A percentile compares a stretch with the other conserved stretches of the same genome.
Evolutionary conservation across 805 yeast genomes (phyloP).

Genomic region (Starmera amethionina): DNA sequence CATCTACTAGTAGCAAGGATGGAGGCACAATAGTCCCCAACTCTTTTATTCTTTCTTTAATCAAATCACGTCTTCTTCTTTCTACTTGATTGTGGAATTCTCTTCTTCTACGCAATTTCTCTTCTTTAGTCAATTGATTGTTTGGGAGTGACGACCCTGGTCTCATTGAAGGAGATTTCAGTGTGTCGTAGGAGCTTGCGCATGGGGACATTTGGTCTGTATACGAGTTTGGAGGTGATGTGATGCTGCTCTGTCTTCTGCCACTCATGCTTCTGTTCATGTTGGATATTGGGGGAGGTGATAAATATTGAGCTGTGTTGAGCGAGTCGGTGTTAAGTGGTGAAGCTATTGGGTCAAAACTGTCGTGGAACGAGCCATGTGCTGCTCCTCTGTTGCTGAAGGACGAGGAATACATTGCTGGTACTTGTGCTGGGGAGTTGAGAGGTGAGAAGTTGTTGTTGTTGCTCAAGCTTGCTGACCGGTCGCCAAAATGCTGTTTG

Average conservation of each 20-base stretch:
- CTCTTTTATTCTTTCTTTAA: conserved; percentile 81
- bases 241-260: conserved; percentile 4
- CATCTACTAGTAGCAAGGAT: conserved; percentile 36
- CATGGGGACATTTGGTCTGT: conserved; percentile 18
- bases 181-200: conserved; percentile 15
- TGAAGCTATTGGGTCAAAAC: conserved; percentile 13
- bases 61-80: conserved; percentile 81
- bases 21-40: conserved; percentile 78
- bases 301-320: conserved; percentile 14
- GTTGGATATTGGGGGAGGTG: conserved; percentile 12
- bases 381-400: conserved; percentile 6
- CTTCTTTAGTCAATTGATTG: conserved; percentile 43
- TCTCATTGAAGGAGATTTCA: conserved; percentile 23
- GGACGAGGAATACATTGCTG: conserved; percentile 1
- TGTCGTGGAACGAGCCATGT: conserved; percentile 12
- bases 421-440: conserved; percentile 1
- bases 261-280: conserved; percentile 2
- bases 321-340: conserved; percentile 6
- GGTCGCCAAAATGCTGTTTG: neutral
- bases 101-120: conserved; percentile 64
- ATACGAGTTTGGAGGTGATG: conserved; percentile 8
- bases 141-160: conserved; percentile 19
- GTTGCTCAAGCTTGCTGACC: neutral
- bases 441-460: neutral
- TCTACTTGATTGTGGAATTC: conserved; percentile 95